Conservation (phyloP, 768 basidiomycete species). For the Hygrocybe punicea region DNA sequence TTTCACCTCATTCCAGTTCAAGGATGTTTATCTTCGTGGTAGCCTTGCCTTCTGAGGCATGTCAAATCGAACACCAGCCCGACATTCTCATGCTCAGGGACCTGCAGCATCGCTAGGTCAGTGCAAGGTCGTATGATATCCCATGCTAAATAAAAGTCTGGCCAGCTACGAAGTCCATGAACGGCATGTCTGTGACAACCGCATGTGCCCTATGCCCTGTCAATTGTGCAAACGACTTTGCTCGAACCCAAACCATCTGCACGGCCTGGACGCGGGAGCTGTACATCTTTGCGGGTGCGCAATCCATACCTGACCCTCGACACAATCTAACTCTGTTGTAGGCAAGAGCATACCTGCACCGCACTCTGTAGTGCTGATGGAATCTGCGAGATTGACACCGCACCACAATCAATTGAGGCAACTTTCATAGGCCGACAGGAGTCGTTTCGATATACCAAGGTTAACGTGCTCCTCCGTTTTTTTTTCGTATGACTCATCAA, state of each 20-base stretch:
- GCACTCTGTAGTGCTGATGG: conserved; percentile 44
- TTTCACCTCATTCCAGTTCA: neutral
- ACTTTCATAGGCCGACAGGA: conserved; percentile 59
- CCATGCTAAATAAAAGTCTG: neutral
- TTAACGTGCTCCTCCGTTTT: conserved; percentile 13
- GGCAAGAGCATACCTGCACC: conserved; percentile 52
- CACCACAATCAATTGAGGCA: conserved; percentile 57
- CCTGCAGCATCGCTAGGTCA: conserved; percentile 45
- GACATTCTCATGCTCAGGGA: conserved; percentile 40
- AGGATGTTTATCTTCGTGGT: conserved; percentile 9
- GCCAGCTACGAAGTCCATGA: conserved; percentile 45
- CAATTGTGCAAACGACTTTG: conserved; percentile 58
- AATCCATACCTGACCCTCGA: neutral
- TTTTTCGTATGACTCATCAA: too few relatives aligned
- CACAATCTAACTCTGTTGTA: conserved; percentile 16
- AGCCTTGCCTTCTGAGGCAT: conserved; percentile 44
- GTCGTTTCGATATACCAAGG: conserved; percentile 65
- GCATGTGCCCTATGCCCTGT: conserved; percentile 53
- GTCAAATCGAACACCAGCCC: conserved; percentile 27
- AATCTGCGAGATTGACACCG: conserved; percentile 56
- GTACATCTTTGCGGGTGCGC: conserved; percentile 59
- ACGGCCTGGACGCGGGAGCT: conserved; percentile 40
- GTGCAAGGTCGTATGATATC: neutral
- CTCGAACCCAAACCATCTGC: conserved; percentile 48
- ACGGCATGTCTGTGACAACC: conserved; percentile 49